Base-by-base conservation (phyloP, 2,329 filamentous ascomycete species). In the Xylariales sp. region DNA sequence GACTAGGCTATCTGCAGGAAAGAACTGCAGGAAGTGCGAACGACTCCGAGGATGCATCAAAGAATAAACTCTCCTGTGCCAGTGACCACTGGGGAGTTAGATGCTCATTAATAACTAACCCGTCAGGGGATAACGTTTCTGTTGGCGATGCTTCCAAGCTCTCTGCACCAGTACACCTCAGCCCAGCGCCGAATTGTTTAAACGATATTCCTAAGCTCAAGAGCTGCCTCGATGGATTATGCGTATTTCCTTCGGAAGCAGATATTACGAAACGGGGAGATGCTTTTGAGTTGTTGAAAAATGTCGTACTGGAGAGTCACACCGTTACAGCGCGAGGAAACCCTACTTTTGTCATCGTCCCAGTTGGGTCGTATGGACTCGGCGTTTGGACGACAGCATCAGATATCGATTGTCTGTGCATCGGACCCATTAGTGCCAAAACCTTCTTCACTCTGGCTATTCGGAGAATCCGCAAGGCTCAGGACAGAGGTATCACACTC, bases 291-390 rank as follows among this genome's bases (percentile, higher is more conserved):
- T 67, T 85, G 0, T 77, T 90, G 2, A 81, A 83, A 64, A 69
- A 76, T 1, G 74, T 82, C 41, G 70, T 87, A 52, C 69, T 81
- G 53, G 79, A 85, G 50, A 67, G 76, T 7, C 73, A 72, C 1
- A 72, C 57, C 34, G 65, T 23, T 32, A 32, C 67, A 18, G 48
- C 59, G 48, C 69, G 77, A 23, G 74, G 77, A 7, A 73, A 75
- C 1, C 75, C 78, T 14, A 75, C 83, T 1, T 79, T 90, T 45
- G 79, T 89, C 0, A 74, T 91, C 7, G 82, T 87, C 5, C 83
- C 89, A 0, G 87, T 91, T n/a, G 90, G 90, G 0, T 91, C 90
- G 0, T 91, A 89, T 72, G 87, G 86, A 3, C 79, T 92, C 3
- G 86, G 85, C 9, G 85, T 89, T 3, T 91, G 89, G 87, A 87